These are phyloP conservation scores for Peribolospora baueri DNA, from an alignment of 768 basidiomycete genomes.

Conservation along the genomic window DNA sequence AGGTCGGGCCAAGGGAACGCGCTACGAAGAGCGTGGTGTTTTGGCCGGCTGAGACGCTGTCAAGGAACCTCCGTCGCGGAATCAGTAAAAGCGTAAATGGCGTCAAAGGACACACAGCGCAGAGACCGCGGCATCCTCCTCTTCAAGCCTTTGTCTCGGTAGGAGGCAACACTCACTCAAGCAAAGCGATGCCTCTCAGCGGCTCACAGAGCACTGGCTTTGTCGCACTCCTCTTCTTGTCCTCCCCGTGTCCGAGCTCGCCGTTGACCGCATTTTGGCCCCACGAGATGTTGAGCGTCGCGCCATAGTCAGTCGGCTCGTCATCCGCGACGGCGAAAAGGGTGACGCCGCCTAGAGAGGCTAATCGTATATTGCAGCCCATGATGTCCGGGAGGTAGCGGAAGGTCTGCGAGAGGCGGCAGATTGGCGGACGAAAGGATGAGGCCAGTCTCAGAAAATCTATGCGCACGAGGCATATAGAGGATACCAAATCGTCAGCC, in stretches of 20 bases:
- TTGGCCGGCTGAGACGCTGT: conserved; percentile 59
- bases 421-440: background rate
- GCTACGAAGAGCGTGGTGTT: conserved; percentile 68
- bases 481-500: background rate
- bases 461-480: background rate
- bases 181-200: too few species aligned
- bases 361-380: conserved; percentile 50
- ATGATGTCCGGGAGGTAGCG: conserved; percentile 20
- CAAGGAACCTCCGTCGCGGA: background rate
- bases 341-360: conserved; percentile 62
- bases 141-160: too few species aligned
- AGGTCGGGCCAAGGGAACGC: conserved; percentile 23
- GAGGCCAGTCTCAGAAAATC: background rate
- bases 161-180: too few species aligned
- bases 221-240: conserved; percentile 64
- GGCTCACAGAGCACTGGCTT: conserved; percentile 32
- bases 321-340: conserved; percentile 60
- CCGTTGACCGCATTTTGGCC: conserved; percentile 23
- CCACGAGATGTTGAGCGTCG: conserved; percentile 42
- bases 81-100: conserved; percentile 34
- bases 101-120: too few species aligned
- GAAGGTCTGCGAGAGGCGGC: conserved; percentile 7
- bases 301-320: conserved; percentile 28
- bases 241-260: conserved; percentile 56
- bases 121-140: too few species aligned